Base-by-base conservation (phyloP, 2,329 filamentous ascomycete species). In the Stachybotrys elegans region DNA sequence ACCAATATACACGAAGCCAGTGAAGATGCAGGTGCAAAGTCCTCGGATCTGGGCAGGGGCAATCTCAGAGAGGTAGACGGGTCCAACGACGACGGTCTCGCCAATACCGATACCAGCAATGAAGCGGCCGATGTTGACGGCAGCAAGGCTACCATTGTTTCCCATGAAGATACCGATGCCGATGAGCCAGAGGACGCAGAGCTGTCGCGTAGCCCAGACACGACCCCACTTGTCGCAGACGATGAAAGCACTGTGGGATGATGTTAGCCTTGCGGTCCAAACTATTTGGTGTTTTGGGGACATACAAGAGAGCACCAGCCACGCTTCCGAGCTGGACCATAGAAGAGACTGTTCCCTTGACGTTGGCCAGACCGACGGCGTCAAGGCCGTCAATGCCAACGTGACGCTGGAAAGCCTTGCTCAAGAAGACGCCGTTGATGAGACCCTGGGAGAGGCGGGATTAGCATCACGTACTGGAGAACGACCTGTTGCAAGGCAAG, bases 241-340 rank as follows among this genome's bases (percentile, higher is more conserved):
- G n/a, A 73, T 14, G 49, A 74, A 75, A 22, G 71, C 69, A 47
- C 72, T 73, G 49, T 19, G 22, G 22, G 7, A 4, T 27, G 11
- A 16, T 11, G 25, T 32, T 13, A 34, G 17, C 16, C 9, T 21
- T 34, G 22, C 13, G 17, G 25, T 44, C 14, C 12, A 23, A n/a
- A n/a, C n/a, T n/a, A 46, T 3, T 29, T 35, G 11, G 16, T 16
- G 7, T 37, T 22, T 22, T 19, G 13, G 17, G 16, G 40, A 43
- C 51, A 39, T 49, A 57, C 56, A 60, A 70, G 17, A 83, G 67
- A 19, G 81, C 78, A 16, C 83, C 83, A 3, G 70, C 76, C 20
- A 87, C 81, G 9, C 75, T 80, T 14, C 83, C 83, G 51, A 86
- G 77, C 57, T 86, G 82, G 0, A 86, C 83, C 83, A 87, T 86